phyloP scores from a whole-genome alignment of 495 filamentous ascomycete species.

The Hyphodiscus hymeniophilus region DNA sequence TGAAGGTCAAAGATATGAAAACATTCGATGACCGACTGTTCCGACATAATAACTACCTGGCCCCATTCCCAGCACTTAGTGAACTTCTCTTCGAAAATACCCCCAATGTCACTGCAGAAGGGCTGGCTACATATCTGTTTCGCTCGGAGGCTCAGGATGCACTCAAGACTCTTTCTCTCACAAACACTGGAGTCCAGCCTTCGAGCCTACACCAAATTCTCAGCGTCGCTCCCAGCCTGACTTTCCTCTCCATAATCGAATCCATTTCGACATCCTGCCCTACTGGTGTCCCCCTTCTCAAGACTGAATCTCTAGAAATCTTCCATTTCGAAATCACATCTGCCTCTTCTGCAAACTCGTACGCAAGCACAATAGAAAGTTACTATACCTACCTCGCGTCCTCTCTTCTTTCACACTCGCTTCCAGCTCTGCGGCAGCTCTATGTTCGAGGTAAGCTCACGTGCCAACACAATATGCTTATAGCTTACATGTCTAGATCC shows the following conservation, averaged over 20 bases:
- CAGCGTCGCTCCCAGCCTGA: conserved; percentile 49
- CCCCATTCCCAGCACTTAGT: conserved; percentile 61
- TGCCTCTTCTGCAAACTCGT: conserved; percentile 41
- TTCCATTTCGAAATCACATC: conserved; percentile 79
- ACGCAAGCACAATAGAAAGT: conserved; percentile 51
- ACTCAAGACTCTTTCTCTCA: conserved; percentile 55
- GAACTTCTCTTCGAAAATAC: conserved; percentile 60
- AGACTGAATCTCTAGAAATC: conserved; percentile 55
- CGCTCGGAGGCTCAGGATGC: conserved; percentile 28
- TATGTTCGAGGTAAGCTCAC: conserved; percentile 54
- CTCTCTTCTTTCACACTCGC: conserved; percentile 63
- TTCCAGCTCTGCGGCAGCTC: conserved; percentile 63
- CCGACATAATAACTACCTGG: conserved; percentile 46
- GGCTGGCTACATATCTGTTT: conserved; percentile 57
- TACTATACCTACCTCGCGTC: conserved; percentile 85
- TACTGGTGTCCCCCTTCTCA: conserved; percentile 50
- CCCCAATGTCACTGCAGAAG: conserved; percentile 60
- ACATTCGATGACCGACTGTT: conserved; percentile 73
- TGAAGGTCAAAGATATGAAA: conserved; percentile 60
- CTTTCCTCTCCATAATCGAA: conserved; percentile 56
- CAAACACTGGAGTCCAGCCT: conserved; percentile 57
- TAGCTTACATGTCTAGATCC: conserved; percentile 42
- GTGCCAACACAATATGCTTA: neutral
- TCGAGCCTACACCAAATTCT: conserved; percentile 57
- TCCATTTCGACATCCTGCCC: conserved; percentile 60